phyloP scores from a whole-genome alignment of 148 eudicot species.

The Salicornia ramosissima region DNA sequence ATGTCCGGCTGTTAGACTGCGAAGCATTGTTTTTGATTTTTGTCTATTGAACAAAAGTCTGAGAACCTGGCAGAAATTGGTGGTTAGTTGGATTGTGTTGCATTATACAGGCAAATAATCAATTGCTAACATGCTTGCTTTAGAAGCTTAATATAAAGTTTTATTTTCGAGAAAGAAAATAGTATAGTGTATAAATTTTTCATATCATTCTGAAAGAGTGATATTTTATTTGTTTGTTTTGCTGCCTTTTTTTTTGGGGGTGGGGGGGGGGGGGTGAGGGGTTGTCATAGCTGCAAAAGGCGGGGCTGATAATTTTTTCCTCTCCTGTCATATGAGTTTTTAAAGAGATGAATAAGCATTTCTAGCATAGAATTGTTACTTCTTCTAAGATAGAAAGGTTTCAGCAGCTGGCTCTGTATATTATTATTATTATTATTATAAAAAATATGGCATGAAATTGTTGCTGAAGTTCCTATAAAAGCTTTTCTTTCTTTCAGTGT shows the following conservation, averaged over 20 bases:
- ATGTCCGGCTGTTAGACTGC: not conserved
- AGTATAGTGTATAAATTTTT: not conserved
- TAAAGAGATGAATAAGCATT: not conserved
- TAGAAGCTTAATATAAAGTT: not conserved
- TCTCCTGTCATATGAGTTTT: not conserved
- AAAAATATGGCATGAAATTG: not conserved
- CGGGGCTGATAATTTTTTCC: not conserved
- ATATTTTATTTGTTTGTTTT: not conserved
- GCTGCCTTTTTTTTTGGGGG: not conserved
- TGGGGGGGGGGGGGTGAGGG: too few relatives aligned
- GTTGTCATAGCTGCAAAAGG: not conserved
- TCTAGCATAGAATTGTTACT: not conserved
- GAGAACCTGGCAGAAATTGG: not conserved
- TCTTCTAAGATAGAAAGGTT: not conserved
- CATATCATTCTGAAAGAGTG: not conserved
- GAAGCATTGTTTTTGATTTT: not conserved
- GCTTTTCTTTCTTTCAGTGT: conserved; percentile 50
- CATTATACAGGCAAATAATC: not conserved
- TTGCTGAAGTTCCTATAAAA: conserved; percentile 11
- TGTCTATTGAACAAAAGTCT: not conserved
- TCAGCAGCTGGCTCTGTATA: not conserved
- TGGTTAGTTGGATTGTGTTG: not conserved
- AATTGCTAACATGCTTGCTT: not conserved
- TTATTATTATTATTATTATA: not conserved
- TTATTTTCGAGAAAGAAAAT: not conserved